A percentile compares a stretch with the other conserved stretches of the same genome.
These are phyloP conservation scores for Penicillium alfredii DNA, from an alignment of 495 filamentous ascomycete species.

Conservation along the genomic window DNA sequence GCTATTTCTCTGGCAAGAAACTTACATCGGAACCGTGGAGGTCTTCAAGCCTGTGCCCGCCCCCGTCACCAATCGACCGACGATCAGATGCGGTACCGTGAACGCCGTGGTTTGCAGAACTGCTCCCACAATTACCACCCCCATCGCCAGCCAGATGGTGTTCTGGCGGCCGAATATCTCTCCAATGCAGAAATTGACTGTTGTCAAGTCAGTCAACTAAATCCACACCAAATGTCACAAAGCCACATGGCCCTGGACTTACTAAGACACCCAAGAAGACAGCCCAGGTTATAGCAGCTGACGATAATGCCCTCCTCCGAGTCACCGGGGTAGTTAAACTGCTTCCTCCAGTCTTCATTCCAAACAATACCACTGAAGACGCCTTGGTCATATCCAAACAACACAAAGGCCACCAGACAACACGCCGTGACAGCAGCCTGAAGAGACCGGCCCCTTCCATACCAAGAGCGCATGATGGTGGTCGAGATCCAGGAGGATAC, in stretches of 20 bases:
- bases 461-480: conserved; percentile 14
- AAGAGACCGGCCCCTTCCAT: conserved; percentile 12
- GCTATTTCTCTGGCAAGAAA: conserved; percentile 4
- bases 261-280: conserved; percentile 39
- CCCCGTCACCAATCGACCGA: conserved; percentile 45
- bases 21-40: conserved; percentile 38
- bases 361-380: conserved; percentile 47
- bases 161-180: conserved; percentile 43
- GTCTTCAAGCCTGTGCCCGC: conserved; percentile 47
- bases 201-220: neutral
- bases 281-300: conserved; percentile 48
- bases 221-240: no score
- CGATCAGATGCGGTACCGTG: conserved; percentile 40
- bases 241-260: neutral
- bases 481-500: no score
- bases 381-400: conserved; percentile 49
- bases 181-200: conserved; percentile 38
- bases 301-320: conserved; percentile 44
- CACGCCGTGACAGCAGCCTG: conserved; percentile 10
- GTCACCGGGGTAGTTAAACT: conserved; percentile 37
- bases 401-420: conserved; percentile 12
- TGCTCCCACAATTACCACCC: conserved; percentile 37
- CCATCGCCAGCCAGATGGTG: conserved; percentile 38
- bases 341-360: conserved; percentile 42
- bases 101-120: conserved; percentile 40